These are phyloP conservation scores for Candolleomyces efflorescens DNA, from an alignment of 768 basidiomycete species.

Conservation along the genomic window DNA sequence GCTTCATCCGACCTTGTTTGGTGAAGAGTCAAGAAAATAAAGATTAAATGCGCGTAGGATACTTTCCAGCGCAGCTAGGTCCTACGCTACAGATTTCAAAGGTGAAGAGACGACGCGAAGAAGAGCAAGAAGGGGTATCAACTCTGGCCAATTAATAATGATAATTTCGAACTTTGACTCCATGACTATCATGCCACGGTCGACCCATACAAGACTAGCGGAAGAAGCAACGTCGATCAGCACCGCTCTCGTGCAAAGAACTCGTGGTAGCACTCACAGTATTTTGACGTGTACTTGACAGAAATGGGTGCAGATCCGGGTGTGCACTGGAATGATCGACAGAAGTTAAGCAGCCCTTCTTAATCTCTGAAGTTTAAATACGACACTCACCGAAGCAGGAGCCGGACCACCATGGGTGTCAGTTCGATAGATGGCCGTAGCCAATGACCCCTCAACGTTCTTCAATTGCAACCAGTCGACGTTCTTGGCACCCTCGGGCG, in stretches of 20 bases:
- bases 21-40: too few species aligned
- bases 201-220: not conserved
- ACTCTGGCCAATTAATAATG: not conserved
- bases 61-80: too few species aligned
- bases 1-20: too few species aligned
- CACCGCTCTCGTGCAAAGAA: not conserved
- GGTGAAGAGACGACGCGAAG: not conserved
- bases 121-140: not conserved
- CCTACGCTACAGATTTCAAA: not conserved
- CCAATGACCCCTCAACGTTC: slow-evolving; percentile 43
- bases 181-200: not conserved
- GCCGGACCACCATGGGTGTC: slow-evolving; percentile 52
- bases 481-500: slow-evolving; percentile 38
- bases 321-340: slow-evolving; percentile 21
- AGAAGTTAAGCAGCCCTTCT: not conserved
- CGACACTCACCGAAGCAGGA: slow-evolving; percentile 39
- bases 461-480: slow-evolving; percentile 55
- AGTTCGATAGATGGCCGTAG: slow-evolving; percentile 46
- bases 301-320: slow-evolving; percentile 36
- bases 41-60: too few species aligned
- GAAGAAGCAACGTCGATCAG: not conserved
- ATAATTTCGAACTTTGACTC: not conserved
- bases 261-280: slow-evolving; percentile 33
- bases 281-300: slow-evolving; percentile 50
- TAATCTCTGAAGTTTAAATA: not conserved